Evolutionary conservation across 805 yeast genomes (phyloP), one percentile per base, ranked within the genome.

Genomic region (Starmera amethionina): DNA sequence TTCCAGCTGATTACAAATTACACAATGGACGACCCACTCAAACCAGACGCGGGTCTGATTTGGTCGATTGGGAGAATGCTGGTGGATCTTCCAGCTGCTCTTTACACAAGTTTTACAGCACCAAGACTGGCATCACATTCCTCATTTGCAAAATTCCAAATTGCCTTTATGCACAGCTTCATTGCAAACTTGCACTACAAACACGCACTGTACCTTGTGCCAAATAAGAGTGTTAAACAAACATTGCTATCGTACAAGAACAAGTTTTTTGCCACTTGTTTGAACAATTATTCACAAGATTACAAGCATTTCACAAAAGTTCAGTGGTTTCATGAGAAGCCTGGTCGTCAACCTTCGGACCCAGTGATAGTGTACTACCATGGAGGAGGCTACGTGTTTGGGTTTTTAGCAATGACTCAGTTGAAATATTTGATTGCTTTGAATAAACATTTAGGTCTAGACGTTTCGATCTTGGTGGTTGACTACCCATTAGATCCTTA

Each of bases 331-430:
- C 19, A 27, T 14, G 40, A 38, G n/a, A 34, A 18, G 4, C 34
- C 32, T 6, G 13, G 19, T 30, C 33, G 40, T 19, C n/a, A 15
- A 12, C 12, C 9, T 4, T 4, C 9, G 1, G 40, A 38, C 28
- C 40, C 40, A 12, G 28, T 38, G 4, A 12, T 38, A 3, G 8
- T 38, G 5, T 38, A 33, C 13, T 38, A 38, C 30, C 40, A 38
- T 34, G 40, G 40, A 22, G 40, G 40, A 30, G 40, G 22, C 1
- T 38, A 38, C 14, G 13, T 38, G 3, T 38, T 31, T 22, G 32
- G 34, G 16, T 30, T 38, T 9, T 29, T 36, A 27, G 11, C 33
- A 1, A 36, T 33, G 29, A 33, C 33, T 7, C 40, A 38, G 16
- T n/a, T 38, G 4, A 27, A 18, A 11, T 38, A 11, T 34, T 14